These are phyloP conservation scores for Candolleomyces aberdarensis DNA, from an alignment of 768 basidiomycete species.

Conservation along the genomic window DNA sequence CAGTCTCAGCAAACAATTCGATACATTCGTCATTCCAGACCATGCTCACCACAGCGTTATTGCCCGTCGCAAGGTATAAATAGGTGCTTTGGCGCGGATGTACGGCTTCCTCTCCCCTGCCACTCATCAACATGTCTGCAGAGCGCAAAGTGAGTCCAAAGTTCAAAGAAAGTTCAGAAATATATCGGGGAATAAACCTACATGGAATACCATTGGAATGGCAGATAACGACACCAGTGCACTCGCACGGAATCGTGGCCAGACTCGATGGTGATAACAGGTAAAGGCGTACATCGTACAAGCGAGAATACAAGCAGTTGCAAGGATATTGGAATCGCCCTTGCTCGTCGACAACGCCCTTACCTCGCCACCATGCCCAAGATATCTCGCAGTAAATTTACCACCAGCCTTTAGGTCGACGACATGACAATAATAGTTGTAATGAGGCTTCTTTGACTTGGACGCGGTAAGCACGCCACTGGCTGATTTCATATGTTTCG, in stretches of 20 bases:
- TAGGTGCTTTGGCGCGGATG: slow-evolving; percentile 27
- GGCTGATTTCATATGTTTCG: not conserved
- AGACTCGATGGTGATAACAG: slow-evolving; percentile 28
- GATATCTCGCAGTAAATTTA: slow-evolving; percentile 25
- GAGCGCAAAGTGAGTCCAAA: not conserved
- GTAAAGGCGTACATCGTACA: slow-evolving; percentile 37
- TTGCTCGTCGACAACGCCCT: slow-evolving; percentile 29
- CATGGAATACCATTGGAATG: slow-evolving; percentile 38
- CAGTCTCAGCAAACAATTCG: slow-evolving; percentile 33
- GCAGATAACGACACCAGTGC: slow-evolving; percentile 19
- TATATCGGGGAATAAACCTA: slow-evolving; percentile 14
- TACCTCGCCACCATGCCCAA: slow-evolving; percentile 36
- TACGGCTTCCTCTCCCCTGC: slow-evolving; percentile 29
- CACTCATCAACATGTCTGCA: slow-evolving; percentile 29
- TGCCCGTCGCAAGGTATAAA: slow-evolving; percentile 44
- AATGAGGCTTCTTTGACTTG: not conserved
- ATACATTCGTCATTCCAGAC: slow-evolving; percentile 29
- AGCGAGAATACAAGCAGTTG: slow-evolving; percentile 31
- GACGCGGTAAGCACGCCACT: slow-evolving; percentile 24
- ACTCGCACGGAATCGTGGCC: not conserved
- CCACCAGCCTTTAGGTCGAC: slow-evolving; percentile 36
- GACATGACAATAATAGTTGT: slow-evolving; percentile 16
- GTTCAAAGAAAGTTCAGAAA: not conserved
- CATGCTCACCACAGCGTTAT: slow-evolving; percentile 34
- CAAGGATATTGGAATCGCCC: slow-evolving; percentile 32